Percentiles rank a stretch among this genome's conserved stretches.
Evolutionary conservation across 257 asterid genomes (phyloP).

Genomic region (Solanum ossicruentum): DNA sequence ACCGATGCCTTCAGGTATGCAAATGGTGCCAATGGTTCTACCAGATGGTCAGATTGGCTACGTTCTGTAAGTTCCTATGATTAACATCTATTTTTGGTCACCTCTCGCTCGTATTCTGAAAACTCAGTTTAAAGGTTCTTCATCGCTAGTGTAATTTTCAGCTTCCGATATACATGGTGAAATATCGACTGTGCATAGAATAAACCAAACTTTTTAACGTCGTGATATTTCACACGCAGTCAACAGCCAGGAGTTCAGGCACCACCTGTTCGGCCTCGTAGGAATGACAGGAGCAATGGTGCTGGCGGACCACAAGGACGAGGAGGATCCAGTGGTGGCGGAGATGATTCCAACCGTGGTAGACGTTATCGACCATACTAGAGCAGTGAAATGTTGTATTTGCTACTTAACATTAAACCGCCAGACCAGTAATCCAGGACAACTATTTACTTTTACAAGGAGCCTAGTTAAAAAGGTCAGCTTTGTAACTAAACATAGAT

Average conservation of each 20-base stretch:
- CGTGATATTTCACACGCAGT: constrained; percentile 24
- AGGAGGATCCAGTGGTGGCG: constrained; percentile 40
- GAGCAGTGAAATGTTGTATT: constrained; percentile 6
- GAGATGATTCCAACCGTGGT: constrained; percentile 45
- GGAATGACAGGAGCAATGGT: constrained; percentile 65
- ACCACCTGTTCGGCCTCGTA: constrained; percentile 63
- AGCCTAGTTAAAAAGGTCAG: background rate
- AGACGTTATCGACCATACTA: constrained; percentile 80
- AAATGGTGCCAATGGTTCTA: constrained; percentile 98
- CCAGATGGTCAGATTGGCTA: constrained; percentile 97
- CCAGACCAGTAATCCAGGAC: background rate
- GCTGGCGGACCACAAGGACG: constrained; percentile 40
- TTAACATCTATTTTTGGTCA: background rate
- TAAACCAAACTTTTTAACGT: background rate
- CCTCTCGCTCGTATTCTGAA: background rate
- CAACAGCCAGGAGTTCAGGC: constrained; percentile 92
- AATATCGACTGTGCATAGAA: background rate
- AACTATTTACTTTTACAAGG: background rate
- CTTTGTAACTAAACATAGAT: background rate
- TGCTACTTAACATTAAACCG: background rate
- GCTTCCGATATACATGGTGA: background rate
- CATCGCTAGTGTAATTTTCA: background rate
- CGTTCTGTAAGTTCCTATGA: constrained; percentile 64
- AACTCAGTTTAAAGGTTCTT: background rate
- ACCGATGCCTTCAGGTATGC: constrained; percentile 97